Evolutionary conservation across 495 filamentous ascomycete genomes (phyloP).

Genomic region (Xanthoparmelia taractica): DNA sequence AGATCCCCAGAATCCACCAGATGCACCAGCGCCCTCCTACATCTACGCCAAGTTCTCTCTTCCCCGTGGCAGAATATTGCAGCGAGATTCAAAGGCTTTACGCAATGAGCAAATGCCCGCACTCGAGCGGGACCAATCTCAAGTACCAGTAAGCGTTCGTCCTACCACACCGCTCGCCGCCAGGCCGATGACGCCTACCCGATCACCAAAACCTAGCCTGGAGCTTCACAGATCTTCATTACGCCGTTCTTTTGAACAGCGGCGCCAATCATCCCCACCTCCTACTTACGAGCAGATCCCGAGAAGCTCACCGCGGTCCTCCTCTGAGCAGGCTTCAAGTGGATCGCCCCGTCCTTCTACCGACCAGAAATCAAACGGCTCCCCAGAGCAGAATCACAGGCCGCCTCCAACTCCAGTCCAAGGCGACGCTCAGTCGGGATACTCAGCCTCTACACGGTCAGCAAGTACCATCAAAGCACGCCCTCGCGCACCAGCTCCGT

Average conservation of each 20-base stretch:
- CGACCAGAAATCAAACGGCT: slow-evolving; percentile 32
- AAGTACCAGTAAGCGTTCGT: slow-evolving; percentile 39
- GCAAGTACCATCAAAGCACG: slow-evolving; percentile 56
- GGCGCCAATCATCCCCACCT: slow-evolving; percentile 13
- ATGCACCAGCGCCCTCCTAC: slow-evolving; percentile 59
- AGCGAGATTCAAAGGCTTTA: slow-evolving; percentile 60
- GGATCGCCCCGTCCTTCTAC: slow-evolving; percentile 12
- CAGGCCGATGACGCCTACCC: slow-evolving; percentile 42
- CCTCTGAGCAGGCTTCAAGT: slow-evolving; percentile 18
- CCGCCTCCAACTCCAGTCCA: slow-evolving; percentile 26
- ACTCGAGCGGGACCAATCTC: slow-evolving; percentile 55
- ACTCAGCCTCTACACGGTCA: slow-evolving; percentile 55
- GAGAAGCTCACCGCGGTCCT: slow-evolving; percentile 22
- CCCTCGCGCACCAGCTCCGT: slow-evolving; percentile 29
- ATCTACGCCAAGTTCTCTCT: slow-evolving; percentile 76
- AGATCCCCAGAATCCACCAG: slow-evolving; percentile 35
- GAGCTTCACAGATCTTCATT: slow-evolving; percentile 35
- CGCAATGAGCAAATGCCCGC: slow-evolving; percentile 52
- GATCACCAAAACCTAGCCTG: slow-evolving; percentile 35
- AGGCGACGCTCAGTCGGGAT: slow-evolving; percentile 40
- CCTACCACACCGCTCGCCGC: slow-evolving; percentile 32
- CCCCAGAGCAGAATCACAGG: slow-evolving; percentile 36
- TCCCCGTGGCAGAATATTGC: slow-evolving; percentile 69
- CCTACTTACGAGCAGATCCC: slow-evolving; percentile 39
- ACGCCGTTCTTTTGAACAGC: slow-evolving; percentile 12